Base-by-base conservation (phyloP, 2,329 filamentous ascomycete species). In the Dactylella cylindrospora region DNA sequence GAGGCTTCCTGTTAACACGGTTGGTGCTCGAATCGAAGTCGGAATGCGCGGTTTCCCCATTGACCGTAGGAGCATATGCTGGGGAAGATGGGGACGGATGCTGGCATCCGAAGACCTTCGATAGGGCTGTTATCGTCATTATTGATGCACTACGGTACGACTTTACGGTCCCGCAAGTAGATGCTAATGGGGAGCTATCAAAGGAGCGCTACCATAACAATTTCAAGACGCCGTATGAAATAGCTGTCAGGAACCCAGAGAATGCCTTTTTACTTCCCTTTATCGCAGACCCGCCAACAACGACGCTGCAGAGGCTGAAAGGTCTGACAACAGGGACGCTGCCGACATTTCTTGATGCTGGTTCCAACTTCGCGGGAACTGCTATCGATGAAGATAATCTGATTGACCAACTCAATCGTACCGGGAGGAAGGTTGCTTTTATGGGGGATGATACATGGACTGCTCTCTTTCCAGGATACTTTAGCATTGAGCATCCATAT, bases 361-460 rank as follows among this genome's bases (percentile, higher is more conserved):
- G 93, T 0, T 95, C 88, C 65, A 98, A 91, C 73, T 98, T 98
- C 73, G 90, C 89, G 0, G 93, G 93, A 2, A 95, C 87, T 2
- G 88, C 88, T 4, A 96, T 98, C 68, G 90, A 96, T 54, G 93
- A 98, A 76, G 93, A 98, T 72, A 88, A 88, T 66, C 67, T 88
- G 38, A 75, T 88, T 10, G 79, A 79, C 49, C 84, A 88, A 68
- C 69, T 88, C 62, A 78, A 76, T 52, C 75, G 78, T 68, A 80
- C 81, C 12, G 82, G 83, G 28, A 86, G 89, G 77, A 87, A 80
- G 66, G 82, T 98, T 67, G 93, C 90, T 4, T 94, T 98, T 70
- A 76, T 98, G 29, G 93, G 93, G n/a, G 93, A 98, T 72, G 91
- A 98, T 74, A 98, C 93, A 3, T 98, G 93, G 93, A 87, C 90